Evolutionary conservation across 306 rosid species (phyloP).

Genomic region (Gynostemma pentaphyllum): DNA sequence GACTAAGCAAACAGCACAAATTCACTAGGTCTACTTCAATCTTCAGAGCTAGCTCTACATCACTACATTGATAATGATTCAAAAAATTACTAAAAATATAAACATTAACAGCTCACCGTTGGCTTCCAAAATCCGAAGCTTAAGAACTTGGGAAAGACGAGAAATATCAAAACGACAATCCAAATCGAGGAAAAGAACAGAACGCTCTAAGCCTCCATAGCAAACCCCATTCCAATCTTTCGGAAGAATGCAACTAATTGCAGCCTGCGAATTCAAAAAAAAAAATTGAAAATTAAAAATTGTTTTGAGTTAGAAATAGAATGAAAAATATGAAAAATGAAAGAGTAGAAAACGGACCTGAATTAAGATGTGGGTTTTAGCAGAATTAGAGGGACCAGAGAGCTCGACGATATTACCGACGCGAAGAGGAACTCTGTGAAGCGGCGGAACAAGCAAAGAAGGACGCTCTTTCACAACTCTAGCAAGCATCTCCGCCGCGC

Average conservation of each 20-base stretch:
- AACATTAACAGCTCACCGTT: conserved; percentile 19
- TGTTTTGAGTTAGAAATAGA: too few relatives aligned
- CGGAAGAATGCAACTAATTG: conserved; percentile 65
- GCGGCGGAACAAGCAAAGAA: conserved; percentile 52
- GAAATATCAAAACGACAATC: conserved; percentile 61
- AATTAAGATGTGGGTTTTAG: conserved; percentile 64
- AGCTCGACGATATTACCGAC: conserved; percentile 74
- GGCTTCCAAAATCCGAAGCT: conserved; percentile 38
- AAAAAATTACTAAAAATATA: too few relatives aligned
- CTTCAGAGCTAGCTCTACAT: too few relatives aligned
- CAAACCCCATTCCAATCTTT: conserved; percentile 51
- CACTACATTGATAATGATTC: too few relatives aligned
- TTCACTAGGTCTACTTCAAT: too few relatives aligned
- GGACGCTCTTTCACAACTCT: conserved; percentile 47
- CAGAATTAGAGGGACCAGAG: conserved; percentile 75
- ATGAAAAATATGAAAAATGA: too few relatives aligned
- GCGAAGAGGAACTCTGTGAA: conserved; percentile 70
- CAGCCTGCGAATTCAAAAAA: too few relatives aligned
- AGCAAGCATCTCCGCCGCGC: conserved; percentile 39
- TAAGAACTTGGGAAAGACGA: conserved; percentile 46
- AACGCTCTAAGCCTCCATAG: conserved; percentile 58
- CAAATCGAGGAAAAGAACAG: conserved; percentile 60
- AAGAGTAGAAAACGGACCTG: conserved; percentile 21
- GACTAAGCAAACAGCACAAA: too few relatives aligned
- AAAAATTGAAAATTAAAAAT: too few relatives aligned